Conservation (phyloP, 495 filamentous ascomycete genomes). For the Aspergillus haitiensis region DNA sequence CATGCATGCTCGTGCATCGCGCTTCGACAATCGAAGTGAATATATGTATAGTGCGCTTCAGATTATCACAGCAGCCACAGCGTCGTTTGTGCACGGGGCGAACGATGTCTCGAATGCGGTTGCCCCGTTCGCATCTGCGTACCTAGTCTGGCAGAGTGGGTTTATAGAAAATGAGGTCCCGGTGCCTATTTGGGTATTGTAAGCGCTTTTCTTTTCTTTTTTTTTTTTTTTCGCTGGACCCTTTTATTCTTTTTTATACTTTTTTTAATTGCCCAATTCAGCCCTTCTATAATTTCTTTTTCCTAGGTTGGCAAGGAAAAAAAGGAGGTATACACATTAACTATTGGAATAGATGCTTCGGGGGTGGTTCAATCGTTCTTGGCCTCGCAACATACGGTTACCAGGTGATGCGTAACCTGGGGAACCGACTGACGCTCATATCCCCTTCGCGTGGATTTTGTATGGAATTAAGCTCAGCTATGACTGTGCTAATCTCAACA, state of each 20-base stretch:
- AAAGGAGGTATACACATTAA: neutral
- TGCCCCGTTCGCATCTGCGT: constrained; percentile 11
- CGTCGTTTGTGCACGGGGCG: constrained; percentile 14
- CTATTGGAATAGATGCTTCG: neutral
- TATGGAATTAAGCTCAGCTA: constrained; percentile 14
- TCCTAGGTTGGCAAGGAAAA: neutral
- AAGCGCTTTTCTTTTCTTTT: neutral
- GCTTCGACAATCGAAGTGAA: constrained; percentile 14
- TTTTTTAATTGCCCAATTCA: no score
- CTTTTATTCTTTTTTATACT: no score
- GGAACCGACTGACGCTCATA: constrained; percentile 15
- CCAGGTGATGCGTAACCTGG: constrained; percentile 15
- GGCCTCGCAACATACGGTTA: constrained; percentile 14
- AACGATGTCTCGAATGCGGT: constrained; percentile 15
- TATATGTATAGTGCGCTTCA: constrained; percentile 18
- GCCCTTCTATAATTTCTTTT: no score
- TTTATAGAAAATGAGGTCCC: neutral
- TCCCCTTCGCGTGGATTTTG: constrained; percentile 16
- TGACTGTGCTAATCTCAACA: constrained; percentile 14
- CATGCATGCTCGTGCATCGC: constrained; percentile 12
- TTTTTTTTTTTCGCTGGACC: neutral
- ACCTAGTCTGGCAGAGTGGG: constrained; percentile 13
- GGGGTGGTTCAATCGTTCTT: constrained; percentile 11
- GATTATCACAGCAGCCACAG: constrained; percentile 14
- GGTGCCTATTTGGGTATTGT: constrained; percentile 16